Base-by-base conservation (phyloP, 768 basidiomycete species). In the Leucosporidium creatinivorum region DNA sequence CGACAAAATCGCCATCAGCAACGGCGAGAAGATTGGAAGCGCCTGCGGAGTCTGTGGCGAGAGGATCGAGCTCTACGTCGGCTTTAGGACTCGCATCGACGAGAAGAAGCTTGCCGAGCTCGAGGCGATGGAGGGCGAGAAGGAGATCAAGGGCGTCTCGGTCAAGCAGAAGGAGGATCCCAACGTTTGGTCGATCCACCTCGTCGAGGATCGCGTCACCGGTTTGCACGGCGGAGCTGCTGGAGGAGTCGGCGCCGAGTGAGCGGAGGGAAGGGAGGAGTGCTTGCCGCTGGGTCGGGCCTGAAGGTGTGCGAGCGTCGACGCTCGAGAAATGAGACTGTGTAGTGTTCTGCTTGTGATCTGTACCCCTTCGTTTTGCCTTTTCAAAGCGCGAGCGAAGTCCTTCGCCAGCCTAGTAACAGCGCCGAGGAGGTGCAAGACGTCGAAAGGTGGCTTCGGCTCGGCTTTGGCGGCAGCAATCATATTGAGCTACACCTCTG, bases 51-150 rank as follows among this genome's bases (percentile, higher is more conserved):
- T 57, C 55, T 57, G 55, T 21, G 12, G 30, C 30, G 28, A 9
- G 30, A 21, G 30, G 17, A 31, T 57, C 31, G 55, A 17, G 55
- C 28, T 28, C 30, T 36, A 31, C 55, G 55, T 57, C 31, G 55
- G 55, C 12, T 57, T 57, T 31, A 19, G 15, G 31, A 31, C 28
- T 19, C 55, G 30, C 55, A n/a, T 57, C 55, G 30, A 57, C 30
- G 8, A 28, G 55, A 57, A 31, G 55, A 57, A 57, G 30, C 8
- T 31, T 7, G 55, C 15, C 30, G 55, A 57, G 55, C 31, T 31
- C 30, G 55, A 57, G 55, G 55, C 55, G 31, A 57, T 57, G 21
- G 55, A 31, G 30, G 18, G 30, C 30, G 55, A 57, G 55, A 33
- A 57, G 55, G 31, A 23, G 25, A 57, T 57, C 30, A 33, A 28